Conservation (phyloP, 2,329 filamentous ascomycete genomes). For the Fusarium annulatum region DNA sequence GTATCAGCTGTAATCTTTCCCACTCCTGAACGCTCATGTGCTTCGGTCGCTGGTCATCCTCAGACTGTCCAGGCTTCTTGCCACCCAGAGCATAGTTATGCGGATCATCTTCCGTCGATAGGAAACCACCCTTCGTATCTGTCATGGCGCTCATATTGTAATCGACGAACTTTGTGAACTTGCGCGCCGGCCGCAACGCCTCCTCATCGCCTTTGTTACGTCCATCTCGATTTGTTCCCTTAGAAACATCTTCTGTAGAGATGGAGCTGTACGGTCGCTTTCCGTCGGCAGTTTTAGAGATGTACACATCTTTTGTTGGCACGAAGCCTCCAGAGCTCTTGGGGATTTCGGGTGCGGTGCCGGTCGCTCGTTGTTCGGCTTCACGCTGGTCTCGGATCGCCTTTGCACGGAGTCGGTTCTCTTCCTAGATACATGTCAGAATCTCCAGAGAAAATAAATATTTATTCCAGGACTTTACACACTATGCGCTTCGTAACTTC, state of each 20-base stretch:
- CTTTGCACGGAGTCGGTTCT: conserved; percentile 88
- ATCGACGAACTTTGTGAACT: conserved; percentile 94
- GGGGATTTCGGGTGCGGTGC: conserved; percentile 54
- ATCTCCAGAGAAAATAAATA: rapidly evolving
- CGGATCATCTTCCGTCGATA: conserved; percentile 91
- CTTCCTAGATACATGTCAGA: conserved; percentile 68
- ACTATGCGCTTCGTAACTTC: conserved; percentile 67
- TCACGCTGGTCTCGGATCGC: conserved; percentile 81
- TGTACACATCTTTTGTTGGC: conserved; percentile 71
- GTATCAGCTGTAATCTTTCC: conserved; percentile 83
- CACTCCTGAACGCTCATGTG: conserved; percentile 93
- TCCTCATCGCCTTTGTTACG: conserved; percentile 60
- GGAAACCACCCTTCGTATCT: conserved; percentile 95
- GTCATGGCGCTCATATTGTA: conserved; percentile 99
- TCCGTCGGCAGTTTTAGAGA: conserved; percentile 57
- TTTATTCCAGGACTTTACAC: conserved; percentile 36
- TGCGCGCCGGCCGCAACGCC: conserved; percentile 79
- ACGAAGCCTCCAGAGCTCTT: conserved; percentile 76
- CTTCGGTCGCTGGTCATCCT: conserved; percentile 74
- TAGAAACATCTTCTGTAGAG: conserved; percentile 57
- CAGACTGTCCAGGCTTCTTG: conserved; percentile 51
- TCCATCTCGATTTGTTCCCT: conserved; percentile 76
- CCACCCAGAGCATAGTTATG: conserved; percentile 78
- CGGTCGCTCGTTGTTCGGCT: conserved; percentile 65
- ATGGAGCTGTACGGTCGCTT: conserved; percentile 79